Percentiles rank a stretch among this genome's conserved stretches.
phyloP scores from a whole-genome alignment of 1,284 basidiomycete species.

The Sanguinoderma infundibulare region DNA sequence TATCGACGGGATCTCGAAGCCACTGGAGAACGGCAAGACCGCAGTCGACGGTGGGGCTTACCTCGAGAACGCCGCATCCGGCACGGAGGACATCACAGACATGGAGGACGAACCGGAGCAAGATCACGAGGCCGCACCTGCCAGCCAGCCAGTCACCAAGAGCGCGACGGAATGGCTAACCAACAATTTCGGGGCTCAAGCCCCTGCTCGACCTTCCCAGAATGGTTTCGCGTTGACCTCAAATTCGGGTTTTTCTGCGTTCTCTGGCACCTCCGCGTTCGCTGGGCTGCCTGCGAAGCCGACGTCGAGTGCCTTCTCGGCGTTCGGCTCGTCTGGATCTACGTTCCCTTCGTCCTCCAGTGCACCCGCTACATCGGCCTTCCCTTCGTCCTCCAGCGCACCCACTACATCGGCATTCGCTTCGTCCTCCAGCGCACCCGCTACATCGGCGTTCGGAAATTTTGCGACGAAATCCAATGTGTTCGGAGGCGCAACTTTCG shows the following conservation, averaged over 20 bases:
- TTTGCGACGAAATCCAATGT: conserved; percentile 17
- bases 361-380: conserved; percentile 24
- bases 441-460: conserved; percentile 33
- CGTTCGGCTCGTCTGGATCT: conserved; percentile 13
- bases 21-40: conserved; percentile 5
- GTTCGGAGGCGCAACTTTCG: conserved; percentile 23
- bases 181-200: conserved; percentile 37
- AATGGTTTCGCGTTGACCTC: neutral
- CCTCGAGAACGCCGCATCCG: conserved; percentile 7
- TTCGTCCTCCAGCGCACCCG: too few species aligned
- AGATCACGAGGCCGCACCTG: conserved; percentile 2
- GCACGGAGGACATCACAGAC: conserved; percentile 14
- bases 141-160: conserved; percentile 19
- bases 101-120: conserved; percentile 31
- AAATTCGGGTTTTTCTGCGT: neutral
- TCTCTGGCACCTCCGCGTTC: conserved; percentile 19
- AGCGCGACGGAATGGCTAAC: conserved; percentile 45
- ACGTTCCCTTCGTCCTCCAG: conserved; percentile 4
- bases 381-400: conserved; percentile 6
- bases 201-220: neutral
- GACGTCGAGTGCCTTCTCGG: neutral
- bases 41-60: neutral
- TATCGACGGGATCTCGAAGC: conserved; percentile 72
- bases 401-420: conserved; percentile 28
- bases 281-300: conserved; percentile 14